Percentiles rank a stretch among this genome's conserved stretches.
These are phyloP conservation scores for Eimeria sp. DNA, from an alignment of 169 alveolate genomes.

Conservation along the genomic window DNA sequence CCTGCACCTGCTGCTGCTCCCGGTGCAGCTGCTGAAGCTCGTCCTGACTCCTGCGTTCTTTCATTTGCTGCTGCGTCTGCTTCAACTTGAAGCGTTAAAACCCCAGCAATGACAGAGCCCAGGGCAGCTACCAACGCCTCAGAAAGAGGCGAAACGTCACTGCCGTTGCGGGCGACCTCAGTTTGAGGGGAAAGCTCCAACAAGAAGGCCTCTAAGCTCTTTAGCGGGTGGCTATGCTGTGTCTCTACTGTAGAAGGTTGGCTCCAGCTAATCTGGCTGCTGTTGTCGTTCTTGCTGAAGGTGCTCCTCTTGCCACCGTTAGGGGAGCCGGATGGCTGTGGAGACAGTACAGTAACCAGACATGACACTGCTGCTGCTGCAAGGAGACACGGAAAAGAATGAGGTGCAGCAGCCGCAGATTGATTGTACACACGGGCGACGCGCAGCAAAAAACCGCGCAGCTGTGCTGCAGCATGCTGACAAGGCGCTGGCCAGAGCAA, in stretches of 20 bases:
- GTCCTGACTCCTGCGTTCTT: not conserved
- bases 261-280: slow-evolving; percentile 15
- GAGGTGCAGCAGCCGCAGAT: not conserved
- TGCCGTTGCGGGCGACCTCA: not conserved
- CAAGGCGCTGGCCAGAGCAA: slow-evolving; percentile 27
- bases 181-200: slow-evolving; percentile 39
- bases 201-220: slow-evolving; percentile 40
- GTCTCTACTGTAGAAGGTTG: not conserved
- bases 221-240: slow-evolving; percentile 18
- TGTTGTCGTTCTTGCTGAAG: slow-evolving; percentile 7
- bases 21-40: not conserved
- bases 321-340: not conserved
- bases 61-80: not conserved
- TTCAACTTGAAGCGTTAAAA: not conserved
- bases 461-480: slow-evolving; percentile 66
- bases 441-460: slow-evolving; percentile 55
- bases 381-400: slow-evolving; percentile 16
- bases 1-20: not conserved
- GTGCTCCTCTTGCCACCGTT: slow-evolving; percentile 27
- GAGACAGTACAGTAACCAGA: slow-evolving; percentile 9
- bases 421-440: slow-evolving; percentile 14
- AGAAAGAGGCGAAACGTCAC: not conserved
- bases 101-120: slow-evolving; percentile 29
- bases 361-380: slow-evolving; percentile 62
- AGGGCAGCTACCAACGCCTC: slow-evolving; percentile 12